Evolutionary conservation across 1,139 yeast genomes (phyloP).

Genomic region (Magnusiomyces tetraspermus): DNA sequence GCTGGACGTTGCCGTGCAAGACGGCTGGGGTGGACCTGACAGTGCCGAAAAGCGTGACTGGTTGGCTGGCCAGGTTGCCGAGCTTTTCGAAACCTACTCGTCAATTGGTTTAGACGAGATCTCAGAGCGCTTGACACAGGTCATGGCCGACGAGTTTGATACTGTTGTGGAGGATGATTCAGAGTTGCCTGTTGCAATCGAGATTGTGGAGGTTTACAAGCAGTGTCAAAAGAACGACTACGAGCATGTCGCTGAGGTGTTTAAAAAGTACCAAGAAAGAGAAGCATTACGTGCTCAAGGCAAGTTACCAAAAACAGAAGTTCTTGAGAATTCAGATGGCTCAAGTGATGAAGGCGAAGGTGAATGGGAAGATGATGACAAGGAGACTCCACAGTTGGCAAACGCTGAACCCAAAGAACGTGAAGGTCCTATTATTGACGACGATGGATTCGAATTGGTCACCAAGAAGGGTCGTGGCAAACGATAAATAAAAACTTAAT

Average conservation of each 20-base stretch:
- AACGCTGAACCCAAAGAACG: conserved; percentile 21
- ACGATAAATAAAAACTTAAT: conserved; percentile 1
- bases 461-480: conserved; percentile 39
- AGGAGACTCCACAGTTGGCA: conserved; percentile 37
- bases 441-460: conserved; percentile 87
- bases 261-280: conserved; percentile 47
- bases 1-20: conserved; percentile 84
- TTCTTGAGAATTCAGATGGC: conserved; percentile 43
- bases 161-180: conserved; percentile 80
- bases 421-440: conserved; percentile 62
- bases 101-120: conserved; percentile 64
- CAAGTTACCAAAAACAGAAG: conserved; percentile 27
- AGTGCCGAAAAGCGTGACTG: conserved; percentile 90
- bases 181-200: conserved; percentile 62
- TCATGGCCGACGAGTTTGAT: conserved; percentile 93
- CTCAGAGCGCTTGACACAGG: conserved; percentile 76
- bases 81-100: conserved; percentile 45
- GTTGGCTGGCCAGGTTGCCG: conserved; percentile 78
- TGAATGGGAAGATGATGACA: conserved; percentile 34
- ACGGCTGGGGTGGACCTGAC: conserved; percentile 92
- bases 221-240: conserved; percentile 50
- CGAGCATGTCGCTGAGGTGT: conserved; percentile 48
- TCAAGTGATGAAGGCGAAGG: conserved; percentile 39
- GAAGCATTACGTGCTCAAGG: conserved; percentile 37
- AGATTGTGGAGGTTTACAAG: conserved; percentile 55